Evolutionary conservation across 2,329 filamentous ascomycete genomes (phyloP).

Genomic region (Penicillium decumbens): DNA sequence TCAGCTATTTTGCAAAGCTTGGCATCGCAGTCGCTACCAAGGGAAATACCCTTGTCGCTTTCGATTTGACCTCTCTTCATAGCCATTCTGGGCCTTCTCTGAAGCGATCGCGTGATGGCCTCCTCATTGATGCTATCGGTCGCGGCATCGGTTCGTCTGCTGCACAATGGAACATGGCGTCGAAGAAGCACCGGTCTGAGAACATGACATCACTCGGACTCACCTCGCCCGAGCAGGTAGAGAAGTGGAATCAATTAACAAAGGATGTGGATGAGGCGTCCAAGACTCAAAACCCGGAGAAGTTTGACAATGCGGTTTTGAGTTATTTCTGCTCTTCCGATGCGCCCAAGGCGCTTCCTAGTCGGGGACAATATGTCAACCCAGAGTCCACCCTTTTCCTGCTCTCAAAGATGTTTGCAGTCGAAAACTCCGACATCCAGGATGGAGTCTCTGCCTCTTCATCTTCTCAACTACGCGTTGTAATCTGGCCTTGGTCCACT

Average conservation of each 20-base stretch:
- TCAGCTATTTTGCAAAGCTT: slow-evolving; percentile 44
- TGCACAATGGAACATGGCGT: slow-evolving; percentile 27
- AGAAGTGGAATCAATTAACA: slow-evolving; percentile 35
- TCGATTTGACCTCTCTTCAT: slow-evolving; percentile 39
- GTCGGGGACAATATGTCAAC: slow-evolving; percentile 30
- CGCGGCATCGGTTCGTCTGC: slow-evolving; percentile 37
- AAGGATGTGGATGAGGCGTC: slow-evolving; percentile 27
- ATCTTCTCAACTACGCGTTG: slow-evolving; percentile 28
- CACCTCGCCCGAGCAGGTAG: slow-evolving; percentile 28
- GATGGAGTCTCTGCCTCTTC: slow-evolving; percentile 26
- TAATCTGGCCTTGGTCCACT: slow-evolving; percentile 36
- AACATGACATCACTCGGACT: slow-evolving; percentile 31
- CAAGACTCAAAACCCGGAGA: slow-evolving; percentile 24
- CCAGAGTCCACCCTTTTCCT: slow-evolving; percentile 37
- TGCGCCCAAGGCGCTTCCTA: slow-evolving; percentile 21
- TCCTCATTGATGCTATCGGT: slow-evolving; percentile 42
- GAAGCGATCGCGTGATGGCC: slow-evolving; percentile 40
- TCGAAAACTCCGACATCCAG: slow-evolving; percentile 17
- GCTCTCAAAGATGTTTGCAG: slow-evolving; percentile 38
- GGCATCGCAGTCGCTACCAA: slow-evolving; percentile 41
- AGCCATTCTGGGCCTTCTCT: slow-evolving; percentile 27
- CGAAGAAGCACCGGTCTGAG: slow-evolving; percentile 30
- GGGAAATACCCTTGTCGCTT: slow-evolving; percentile 41
- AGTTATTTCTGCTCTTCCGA: slow-evolving; percentile 26
- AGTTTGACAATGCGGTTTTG: slow-evolving; percentile 36